Evolutionary conservation across 106 monocot genomes (phyloP), one percentile per base, ranked within the genome.

Genomic region (Platanthera zijinensis): DNA sequence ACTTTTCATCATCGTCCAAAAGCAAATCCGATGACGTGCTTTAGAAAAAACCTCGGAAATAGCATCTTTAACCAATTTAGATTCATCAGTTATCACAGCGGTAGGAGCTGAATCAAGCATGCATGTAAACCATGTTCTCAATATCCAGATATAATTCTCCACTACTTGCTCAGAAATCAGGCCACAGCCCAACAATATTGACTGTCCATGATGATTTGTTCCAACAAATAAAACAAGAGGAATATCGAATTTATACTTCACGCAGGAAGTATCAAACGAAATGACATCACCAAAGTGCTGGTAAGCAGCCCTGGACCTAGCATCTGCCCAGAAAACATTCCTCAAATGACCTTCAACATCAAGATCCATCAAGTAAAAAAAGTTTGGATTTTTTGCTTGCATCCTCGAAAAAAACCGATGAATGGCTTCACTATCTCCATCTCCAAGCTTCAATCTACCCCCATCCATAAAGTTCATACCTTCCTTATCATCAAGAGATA

Each of bases 281-380:
- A 88, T 21, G 21, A 85, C 88, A 75, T 88, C 88, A 64, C 53
- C 74, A 39, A 84, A 88, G 56, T 82, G 84, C 8, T 85, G 77
- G 74, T 82, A 80, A 25, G 82, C 80, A 25, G 76, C 62, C 74
- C 84, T 88, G 71, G 84, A 84, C 71, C 82, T 82, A 1, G 82
- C 79, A 80, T 87, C 87, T 74, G 84, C 87, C 87, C 87, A 87
- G 39, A 87, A 82, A n/a, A 87, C 82, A 82, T 82, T 87, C 77
- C 83, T 87, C 69, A 84, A 19, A 74, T 79, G 84, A 19, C 87
- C 84, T 76, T 87, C 87, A 17, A 63, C 51, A 82, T 87, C 77
- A 28, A 82, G 74, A 79, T 87, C 82, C 82, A 87, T 53, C 59
- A 84, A 68, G 71, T 87, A 84, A 80, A 87, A 87, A 79, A 84